phyloP scores from a whole-genome alignment of 2,329 filamentous ascomycete species.

The Clarireedia homoeocarpa region DNA sequence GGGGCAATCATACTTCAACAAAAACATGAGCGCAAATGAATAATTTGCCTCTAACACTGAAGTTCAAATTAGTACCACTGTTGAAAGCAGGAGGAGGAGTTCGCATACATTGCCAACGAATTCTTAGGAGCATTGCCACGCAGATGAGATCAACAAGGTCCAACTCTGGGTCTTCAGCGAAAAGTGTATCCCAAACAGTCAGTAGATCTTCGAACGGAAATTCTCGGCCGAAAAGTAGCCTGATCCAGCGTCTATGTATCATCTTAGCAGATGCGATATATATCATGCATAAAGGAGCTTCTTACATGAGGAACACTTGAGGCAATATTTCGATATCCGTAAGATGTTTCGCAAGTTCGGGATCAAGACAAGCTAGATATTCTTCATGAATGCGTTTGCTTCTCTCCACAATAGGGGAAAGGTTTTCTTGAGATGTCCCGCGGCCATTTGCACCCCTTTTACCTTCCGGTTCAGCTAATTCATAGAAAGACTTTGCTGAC shows the following conservation, averaged over 20 bases:
- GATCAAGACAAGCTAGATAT: constrained; percentile 69
- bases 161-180: constrained; percentile 74
- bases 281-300: constrained; percentile 3
- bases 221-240: constrained; percentile 86
- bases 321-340: constrained; percentile 82
- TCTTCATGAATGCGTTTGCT: constrained; percentile 83
- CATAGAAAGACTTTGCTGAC: constrained; percentile 77
- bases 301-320: constrained; percentile 90
- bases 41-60: constrained; percentile 84
- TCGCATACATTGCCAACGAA: constrained; percentile 75
- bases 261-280: constrained; percentile 2
- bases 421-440: constrained; percentile 29
- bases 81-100: not conserved
- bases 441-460: constrained; percentile 28
- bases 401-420: constrained; percentile 72
- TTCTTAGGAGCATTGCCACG: constrained; percentile 84
- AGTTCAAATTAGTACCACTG: not conserved
- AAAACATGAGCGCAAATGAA: constrained; percentile 69
- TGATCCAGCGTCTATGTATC: constrained; percentile 64
- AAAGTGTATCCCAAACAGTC: constrained; percentile 82
- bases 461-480: constrained; percentile 40
- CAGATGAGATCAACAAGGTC: constrained; percentile 86
- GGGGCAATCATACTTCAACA: constrained; percentile 66
- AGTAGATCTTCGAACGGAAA: constrained; percentile 83
- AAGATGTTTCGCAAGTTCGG: constrained; percentile 75